Conservation (phyloP, 169 alveolate species). For the Eimeria necatrix region DNA sequence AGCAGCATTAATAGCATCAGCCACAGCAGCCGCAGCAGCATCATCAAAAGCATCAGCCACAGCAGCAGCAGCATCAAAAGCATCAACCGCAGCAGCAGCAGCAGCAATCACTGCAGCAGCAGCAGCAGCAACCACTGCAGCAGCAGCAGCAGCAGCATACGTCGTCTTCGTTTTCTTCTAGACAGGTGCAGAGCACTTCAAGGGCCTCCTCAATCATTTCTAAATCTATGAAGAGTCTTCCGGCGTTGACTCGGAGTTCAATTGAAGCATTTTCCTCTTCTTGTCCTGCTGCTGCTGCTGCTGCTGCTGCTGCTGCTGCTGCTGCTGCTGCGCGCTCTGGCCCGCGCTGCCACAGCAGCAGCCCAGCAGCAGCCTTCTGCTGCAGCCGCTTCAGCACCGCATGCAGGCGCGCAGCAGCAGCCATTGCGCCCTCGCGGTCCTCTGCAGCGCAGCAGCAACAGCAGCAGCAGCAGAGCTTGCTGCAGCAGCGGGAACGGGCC, state of each 20-base stretch:
- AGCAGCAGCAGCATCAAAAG: not conserved
- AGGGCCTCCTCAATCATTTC: conserved; percentile 14
- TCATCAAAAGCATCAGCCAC: not conserved
- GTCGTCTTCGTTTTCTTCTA: conserved; percentile 55
- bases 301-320: no score
- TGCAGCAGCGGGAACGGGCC: no score
- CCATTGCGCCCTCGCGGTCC: conserved; percentile 26
- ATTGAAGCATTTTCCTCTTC: not conserved
- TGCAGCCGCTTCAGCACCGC: conserved; percentile 18
- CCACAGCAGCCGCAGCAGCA: conserved; percentile 29
- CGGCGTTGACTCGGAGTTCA: conserved; percentile 31
- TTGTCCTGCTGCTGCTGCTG: not conserved
- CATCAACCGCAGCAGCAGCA: conserved; percentile 30
- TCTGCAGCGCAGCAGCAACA: conserved; percentile 46
- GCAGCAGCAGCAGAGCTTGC: conserved; percentile 6
- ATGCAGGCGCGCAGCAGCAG: not conserved
- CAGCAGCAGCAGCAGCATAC: conserved; percentile 22
- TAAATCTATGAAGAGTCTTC: conserved; percentile 2
- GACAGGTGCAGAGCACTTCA: conserved; percentile 37
- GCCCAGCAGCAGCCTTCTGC: not conserved
- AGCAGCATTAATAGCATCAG: not conserved
- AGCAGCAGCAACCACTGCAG: not conserved
- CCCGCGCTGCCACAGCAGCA: not conserved
- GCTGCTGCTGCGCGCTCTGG: no score
- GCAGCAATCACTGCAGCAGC: conserved; percentile 47